Conservation (phyloP, 306 rosid species). For the Prunus fruticosa region DNA sequence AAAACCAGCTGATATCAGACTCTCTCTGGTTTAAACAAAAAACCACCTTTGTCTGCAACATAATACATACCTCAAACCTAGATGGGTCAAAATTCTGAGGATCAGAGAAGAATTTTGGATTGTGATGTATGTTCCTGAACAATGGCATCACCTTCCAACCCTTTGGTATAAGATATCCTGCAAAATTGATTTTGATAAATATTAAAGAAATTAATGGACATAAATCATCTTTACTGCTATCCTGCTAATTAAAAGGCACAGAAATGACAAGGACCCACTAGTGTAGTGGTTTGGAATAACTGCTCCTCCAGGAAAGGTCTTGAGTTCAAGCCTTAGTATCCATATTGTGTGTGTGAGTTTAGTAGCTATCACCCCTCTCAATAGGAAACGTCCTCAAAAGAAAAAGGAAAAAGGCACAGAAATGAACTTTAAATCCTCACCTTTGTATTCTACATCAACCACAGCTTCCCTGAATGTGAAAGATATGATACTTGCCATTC, state of each 20-base stretch:
- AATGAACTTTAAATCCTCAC: slow-evolving; percentile 32
- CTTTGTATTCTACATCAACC: slow-evolving; percentile 76
- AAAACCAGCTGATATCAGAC: neutral
- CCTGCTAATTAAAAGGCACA: neutral
- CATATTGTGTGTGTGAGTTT: no score
- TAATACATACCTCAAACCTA: slow-evolving; percentile 69
- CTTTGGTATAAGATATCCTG: slow-evolving; percentile 88
- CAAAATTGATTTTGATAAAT: neutral
- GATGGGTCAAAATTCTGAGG: slow-evolving; percentile 87
- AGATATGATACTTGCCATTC: slow-evolving; percentile 90
- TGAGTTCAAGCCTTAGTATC: no score
- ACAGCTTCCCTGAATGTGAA: slow-evolving; percentile 88
- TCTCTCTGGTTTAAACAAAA: neutral
- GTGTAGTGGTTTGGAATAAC: no score
- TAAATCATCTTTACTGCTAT: neutral
- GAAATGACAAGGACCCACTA: neutral
- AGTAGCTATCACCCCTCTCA: no score
- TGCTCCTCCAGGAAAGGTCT: no score
- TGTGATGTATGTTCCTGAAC: slow-evolving; percentile 88
- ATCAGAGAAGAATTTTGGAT: slow-evolving; percentile 60
- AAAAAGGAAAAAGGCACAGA: neutral
- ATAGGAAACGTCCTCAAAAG: no score
- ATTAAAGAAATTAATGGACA: neutral
- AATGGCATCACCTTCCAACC: slow-evolving; percentile 99
- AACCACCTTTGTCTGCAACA: neutral